These are phyloP conservation scores for Phytophthora sansomeana DNA, from an alignment of 352 stramenopile species.

Conservation along the genomic window DNA sequence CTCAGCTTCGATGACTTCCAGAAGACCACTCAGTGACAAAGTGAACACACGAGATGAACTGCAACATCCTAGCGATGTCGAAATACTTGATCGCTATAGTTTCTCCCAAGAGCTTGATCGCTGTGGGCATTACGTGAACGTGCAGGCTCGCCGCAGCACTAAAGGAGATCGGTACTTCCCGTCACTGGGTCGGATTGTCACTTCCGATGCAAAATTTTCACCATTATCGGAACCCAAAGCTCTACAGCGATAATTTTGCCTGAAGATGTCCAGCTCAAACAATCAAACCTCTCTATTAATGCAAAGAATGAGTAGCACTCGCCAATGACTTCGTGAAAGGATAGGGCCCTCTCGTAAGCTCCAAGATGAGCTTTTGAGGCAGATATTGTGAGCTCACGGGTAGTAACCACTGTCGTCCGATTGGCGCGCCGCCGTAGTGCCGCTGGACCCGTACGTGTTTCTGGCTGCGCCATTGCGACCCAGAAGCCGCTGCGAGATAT, in stretches of 20 bases:
- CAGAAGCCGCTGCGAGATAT: slow-evolving; percentile 70
- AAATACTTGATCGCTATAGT: slow-evolving; percentile 10
- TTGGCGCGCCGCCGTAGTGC: slow-evolving; percentile 29
- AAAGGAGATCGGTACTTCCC: slow-evolving; percentile 56
- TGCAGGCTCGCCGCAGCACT: slow-evolving; percentile 47
- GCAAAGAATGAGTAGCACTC: neutral
- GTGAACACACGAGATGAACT: slow-evolving; percentile 4
- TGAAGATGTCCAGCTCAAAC: neutral
- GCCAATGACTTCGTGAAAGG: neutral
- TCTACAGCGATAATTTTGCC: slow-evolving; percentile 1
- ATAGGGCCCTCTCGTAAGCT: slow-evolving; percentile 5
- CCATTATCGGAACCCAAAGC: slow-evolving; percentile 8
- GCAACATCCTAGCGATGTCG: slow-evolving; percentile 13
- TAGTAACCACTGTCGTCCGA: slow-evolving; percentile 11
- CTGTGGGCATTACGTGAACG: slow-evolving; percentile 57
- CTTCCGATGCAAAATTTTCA: slow-evolving; percentile 14
- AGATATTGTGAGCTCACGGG: neutral
- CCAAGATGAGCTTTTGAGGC: slow-evolving; percentile 6
- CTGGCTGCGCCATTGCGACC: slow-evolving; percentile 51
- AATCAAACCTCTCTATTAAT: slow-evolving; percentile 26
- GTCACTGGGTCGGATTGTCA: slow-evolving; percentile 54
- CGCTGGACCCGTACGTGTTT: slow-evolving; percentile 65
- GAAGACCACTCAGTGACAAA: slow-evolving; percentile 5
- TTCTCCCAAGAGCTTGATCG: slow-evolving; percentile 57
- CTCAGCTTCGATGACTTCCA: slow-evolving; percentile 9